Evolutionary conservation across 2,329 filamentous ascomycete genomes (phyloP).

Genomic region (Aphanocladium album): DNA sequence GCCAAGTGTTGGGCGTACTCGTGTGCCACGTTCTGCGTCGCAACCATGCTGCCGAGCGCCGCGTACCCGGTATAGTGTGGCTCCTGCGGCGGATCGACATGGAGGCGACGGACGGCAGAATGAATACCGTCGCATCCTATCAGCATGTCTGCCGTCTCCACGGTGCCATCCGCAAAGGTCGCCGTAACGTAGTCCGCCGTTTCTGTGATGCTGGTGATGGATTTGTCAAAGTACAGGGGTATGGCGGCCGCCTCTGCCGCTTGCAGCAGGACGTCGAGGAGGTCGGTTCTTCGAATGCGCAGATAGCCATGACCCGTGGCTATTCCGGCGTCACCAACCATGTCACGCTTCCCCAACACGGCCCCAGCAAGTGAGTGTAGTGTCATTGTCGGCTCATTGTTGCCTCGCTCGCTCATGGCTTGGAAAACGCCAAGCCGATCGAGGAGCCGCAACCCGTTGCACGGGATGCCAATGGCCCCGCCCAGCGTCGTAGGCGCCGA

Average conservation of each 20-base stretch:
- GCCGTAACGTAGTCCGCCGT: background rate
- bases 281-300: background rate
- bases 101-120: constrained; percentile 26
- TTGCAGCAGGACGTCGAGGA: background rate
- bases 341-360: background rate
- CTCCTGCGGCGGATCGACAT: constrained; percentile 19
- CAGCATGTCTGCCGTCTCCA: constrained; percentile 35
- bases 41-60: background rate
- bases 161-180: constrained; percentile 18
- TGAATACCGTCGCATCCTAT: constrained; percentile 45
- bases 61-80: background rate
- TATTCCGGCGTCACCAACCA: background rate
- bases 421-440: constrained; percentile 61
- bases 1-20: background rate
- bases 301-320: background rate
- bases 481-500: constrained; percentile 12
- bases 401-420: constrained; percentile 50
- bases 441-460: constrained; percentile 65
- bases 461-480: constrained; percentile 23
- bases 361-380: background rate
- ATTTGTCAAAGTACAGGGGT: background rate
- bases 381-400: constrained; percentile 44
- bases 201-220: background rate
- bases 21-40: background rate
- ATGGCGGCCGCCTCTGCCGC: background rate